Conservation (phyloP, 2,329 filamentous ascomycete genomes). For the Cryphonectria parasitica region DNA sequence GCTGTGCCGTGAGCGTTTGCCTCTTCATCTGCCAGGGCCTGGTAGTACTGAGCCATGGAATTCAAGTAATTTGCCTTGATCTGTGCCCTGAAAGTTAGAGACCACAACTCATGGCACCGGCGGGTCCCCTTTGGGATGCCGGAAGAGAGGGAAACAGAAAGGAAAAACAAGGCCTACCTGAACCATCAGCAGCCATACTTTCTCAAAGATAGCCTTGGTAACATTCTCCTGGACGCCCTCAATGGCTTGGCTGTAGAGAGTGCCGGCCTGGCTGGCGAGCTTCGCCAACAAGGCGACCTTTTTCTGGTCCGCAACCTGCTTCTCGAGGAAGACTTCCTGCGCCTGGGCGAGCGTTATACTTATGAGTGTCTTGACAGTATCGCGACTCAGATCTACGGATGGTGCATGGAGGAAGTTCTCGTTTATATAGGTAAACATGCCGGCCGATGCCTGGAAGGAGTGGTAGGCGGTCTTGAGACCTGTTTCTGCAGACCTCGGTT, state of each 20-base stretch:
- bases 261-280: slow-evolving; percentile 86
- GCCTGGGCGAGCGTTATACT: slow-evolving; percentile 91
- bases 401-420: slow-evolving; percentile 98
- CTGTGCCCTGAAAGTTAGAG: slow-evolving; percentile 43
- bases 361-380: slow-evolving; percentile 95
- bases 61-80: slow-evolving; percentile 81
- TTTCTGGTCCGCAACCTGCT: slow-evolving; percentile 90
- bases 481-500: slow-evolving; percentile 88
- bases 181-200: slow-evolving; percentile 83
- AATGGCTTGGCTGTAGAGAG: slow-evolving; percentile 82
- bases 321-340: slow-evolving; percentile 97
- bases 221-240: slow-evolving; percentile 95
- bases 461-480: slow-evolving; percentile 97
- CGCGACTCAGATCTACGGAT: slow-evolving; percentile 91
- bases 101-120: neutral
- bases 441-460: slow-evolving; percentile 95
- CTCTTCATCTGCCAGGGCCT: slow-evolving; percentile 88
- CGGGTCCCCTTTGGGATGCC: too few relatives aligned
- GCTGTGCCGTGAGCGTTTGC: slow-evolving; percentile 84
- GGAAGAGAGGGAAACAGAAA: neutral
- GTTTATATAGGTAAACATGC: slow-evolving; percentile 99
- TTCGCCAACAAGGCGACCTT: slow-evolving; percentile 92
- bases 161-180: slow-evolving; percentile 60
- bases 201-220: slow-evolving; percentile 88
- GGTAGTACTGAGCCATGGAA: slow-evolving; percentile 90